These are phyloP conservation scores for Leccinum pellstonianum DNA, from an alignment of 768 basidiomycete genomes.

Conservation along the genomic window DNA sequence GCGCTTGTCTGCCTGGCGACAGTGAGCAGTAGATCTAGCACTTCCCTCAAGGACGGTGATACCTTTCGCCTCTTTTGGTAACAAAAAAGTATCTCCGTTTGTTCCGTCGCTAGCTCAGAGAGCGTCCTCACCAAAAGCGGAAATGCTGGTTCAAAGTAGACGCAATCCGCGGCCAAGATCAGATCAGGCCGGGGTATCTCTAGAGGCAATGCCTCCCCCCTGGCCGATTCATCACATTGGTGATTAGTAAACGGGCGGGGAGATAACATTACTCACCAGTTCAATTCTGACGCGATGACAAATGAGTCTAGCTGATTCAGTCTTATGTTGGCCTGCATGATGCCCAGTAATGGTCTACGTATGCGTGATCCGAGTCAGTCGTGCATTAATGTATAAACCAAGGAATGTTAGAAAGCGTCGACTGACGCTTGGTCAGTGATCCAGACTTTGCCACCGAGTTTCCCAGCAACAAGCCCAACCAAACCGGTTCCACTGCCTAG, in stretches of 20 bases:
- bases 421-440: slow-evolving; percentile 93
- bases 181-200: slow-evolving; percentile 55
- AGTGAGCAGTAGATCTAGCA: slow-evolving; percentile 2
- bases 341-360: slow-evolving; percentile 66
- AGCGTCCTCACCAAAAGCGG: slow-evolving; percentile 83
- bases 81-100: slow-evolving; percentile 80
- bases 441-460: slow-evolving; percentile 65
- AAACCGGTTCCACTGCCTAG: slow-evolving; percentile 91
- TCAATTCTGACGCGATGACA: slow-evolving; percentile 67
- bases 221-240: slow-evolving; percentile 27
- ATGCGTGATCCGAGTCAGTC: slow-evolving; percentile 14
- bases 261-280: slow-evolving; percentile 59
- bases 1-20: slow-evolving; percentile 74
- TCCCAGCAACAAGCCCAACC: slow-evolving; percentile 81
- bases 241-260: slow-evolving; percentile 1
- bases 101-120: slow-evolving; percentile 52
- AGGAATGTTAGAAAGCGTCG: slow-evolving; percentile 12
- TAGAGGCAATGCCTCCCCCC: slow-evolving; percentile 62
- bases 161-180: slow-evolving; percentile 90
- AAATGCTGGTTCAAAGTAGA: slow-evolving; percentile 94
- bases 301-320: slow-evolving; percentile 57
- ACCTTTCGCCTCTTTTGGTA: slow-evolving; percentile 94
- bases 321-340: slow-evolving; percentile 73
- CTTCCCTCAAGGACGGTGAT: slow-evolving; percentile 3
- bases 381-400: not conserved